Evolutionary conservation across 768 basidiomycete species (phyloP), one percentile per base, ranked within the genome.

Genomic region (Hypholoma sublateritium): DNA sequence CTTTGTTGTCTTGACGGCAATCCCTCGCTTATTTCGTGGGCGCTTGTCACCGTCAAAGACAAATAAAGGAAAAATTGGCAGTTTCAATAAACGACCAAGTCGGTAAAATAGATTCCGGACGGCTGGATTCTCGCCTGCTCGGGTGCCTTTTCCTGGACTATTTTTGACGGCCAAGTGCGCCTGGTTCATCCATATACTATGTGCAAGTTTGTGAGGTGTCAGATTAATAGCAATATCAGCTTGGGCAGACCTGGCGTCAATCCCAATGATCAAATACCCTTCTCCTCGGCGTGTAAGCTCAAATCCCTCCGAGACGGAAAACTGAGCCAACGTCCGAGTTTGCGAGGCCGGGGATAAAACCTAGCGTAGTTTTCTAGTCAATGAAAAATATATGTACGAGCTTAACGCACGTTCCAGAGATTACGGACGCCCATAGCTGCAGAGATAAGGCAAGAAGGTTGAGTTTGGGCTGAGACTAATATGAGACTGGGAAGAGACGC

Each of bases 21-120:
- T 71, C 37, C 74, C 73, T 17, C 79, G 69, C 62, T 82, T 82
- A 32, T 65, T 53, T 0, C 56, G 17, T 12, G 80, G 80, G 24
- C 78, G 76, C 13, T 67, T 54, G 0, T 74, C 72, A 0, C 80
- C 81, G 66, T 82, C 80, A 52, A 82, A 82, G 5, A 81, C 77
- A 59, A 82, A 79, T 1, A 81, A 60, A 7, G 76, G 76, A 2
- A 74, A 63, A 22, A 81, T 62, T 0, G 76, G 76, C 28, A 77
- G 66, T 22, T 70, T 57, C 5, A 78, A 59, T 13, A 80, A 67
- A 0, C 68, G 65, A 17, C 71, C 69, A 41, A 78, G 69, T 37
- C 75, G 75, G 63, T 71, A 73, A 59, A 77, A 80, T 6, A 82
- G 70, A 0, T 71, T 72, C 2, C 72, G 63, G 13, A 80, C 67